These are phyloP conservation scores for Aphanomyces astaci DNA, from an alignment of 352 stramenopile species.

Conservation along the genomic window DNA sequence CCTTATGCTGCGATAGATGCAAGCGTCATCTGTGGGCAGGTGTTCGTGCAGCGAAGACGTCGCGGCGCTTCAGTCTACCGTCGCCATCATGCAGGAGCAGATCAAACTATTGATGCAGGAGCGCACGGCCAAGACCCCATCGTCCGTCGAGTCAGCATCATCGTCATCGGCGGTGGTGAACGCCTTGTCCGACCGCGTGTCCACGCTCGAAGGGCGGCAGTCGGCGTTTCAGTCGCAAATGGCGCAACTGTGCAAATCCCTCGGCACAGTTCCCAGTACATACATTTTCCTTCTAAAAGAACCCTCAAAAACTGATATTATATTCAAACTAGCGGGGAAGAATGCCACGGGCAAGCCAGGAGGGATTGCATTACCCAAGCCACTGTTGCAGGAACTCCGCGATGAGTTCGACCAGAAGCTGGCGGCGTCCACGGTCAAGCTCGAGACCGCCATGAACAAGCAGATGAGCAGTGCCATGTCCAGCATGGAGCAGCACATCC, in stretches of 20 bases:
- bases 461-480: constrained; percentile 24
- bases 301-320: no score
- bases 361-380: constrained; percentile 32
- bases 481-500: constrained; percentile 15
- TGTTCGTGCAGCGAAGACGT: constrained; percentile 20
- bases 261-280: constrained; percentile 57
- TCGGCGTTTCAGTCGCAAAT: constrained; percentile 76
- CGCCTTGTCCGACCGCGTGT: constrained; percentile 61
- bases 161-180: constrained; percentile 25
- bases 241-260: constrained; percentile 63
- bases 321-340: constrained; percentile 13
- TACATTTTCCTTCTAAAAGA: constrained; percentile 40
- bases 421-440: constrained; percentile 30
- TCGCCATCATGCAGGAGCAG: constrained; percentile 9
- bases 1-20: not conserved
- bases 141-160: not conserved
- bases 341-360: constrained; percentile 16
- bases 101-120: constrained; percentile 3
- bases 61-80: not conserved
- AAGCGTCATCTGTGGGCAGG: not conserved
- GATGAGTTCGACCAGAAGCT: constrained; percentile 67
- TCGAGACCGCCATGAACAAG: constrained; percentile 29
- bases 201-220: constrained; percentile 63
- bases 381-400: constrained; percentile 57
- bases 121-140: not conserved